A percentile compares a stretch with the other conserved stretches of the same genome.
Conservation (phyloP, 73 alveolate species). For the Paramecium pentaurelia region DNA sequence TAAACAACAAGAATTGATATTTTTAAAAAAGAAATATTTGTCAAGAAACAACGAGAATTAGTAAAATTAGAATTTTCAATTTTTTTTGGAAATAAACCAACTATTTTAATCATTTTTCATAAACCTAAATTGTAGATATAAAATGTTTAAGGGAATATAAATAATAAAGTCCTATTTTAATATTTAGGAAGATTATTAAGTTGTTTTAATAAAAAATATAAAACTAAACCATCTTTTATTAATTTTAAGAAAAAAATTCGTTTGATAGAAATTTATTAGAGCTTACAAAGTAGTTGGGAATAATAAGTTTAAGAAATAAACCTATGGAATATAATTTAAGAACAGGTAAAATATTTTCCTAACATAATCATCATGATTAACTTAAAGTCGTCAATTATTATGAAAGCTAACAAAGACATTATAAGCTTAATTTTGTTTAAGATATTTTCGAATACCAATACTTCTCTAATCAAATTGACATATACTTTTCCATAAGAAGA, state of each 20-base stretch:
- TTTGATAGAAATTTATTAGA: neutral
- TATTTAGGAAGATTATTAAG: neutral
- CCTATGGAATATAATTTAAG: neutral
- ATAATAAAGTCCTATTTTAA: neutral
- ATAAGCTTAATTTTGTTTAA: neutral
- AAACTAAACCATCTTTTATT: neutral
- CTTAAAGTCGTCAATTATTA: neutral
- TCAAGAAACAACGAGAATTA: neutral
- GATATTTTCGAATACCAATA: neutral
- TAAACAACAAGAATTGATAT: neutral
- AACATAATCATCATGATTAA: neutral
- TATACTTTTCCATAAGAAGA: neutral
- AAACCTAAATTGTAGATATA: neutral
- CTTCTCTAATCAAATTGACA: neutral
- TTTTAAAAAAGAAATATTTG: neutral
- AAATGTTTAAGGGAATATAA: neutral
- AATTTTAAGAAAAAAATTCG: neutral
- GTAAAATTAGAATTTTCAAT: neutral
- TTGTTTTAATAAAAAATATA: neutral
- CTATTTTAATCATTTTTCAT: neutral
- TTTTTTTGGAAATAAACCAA: neutral
- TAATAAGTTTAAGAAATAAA: neutral
- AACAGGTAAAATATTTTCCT: neutral
- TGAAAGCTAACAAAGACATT: neutral
- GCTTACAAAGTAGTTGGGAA: neutral